phyloP scores from a whole-genome alignment of 1,284 basidiomycete species.

The Lentinula novae-zelandiae region DNA sequence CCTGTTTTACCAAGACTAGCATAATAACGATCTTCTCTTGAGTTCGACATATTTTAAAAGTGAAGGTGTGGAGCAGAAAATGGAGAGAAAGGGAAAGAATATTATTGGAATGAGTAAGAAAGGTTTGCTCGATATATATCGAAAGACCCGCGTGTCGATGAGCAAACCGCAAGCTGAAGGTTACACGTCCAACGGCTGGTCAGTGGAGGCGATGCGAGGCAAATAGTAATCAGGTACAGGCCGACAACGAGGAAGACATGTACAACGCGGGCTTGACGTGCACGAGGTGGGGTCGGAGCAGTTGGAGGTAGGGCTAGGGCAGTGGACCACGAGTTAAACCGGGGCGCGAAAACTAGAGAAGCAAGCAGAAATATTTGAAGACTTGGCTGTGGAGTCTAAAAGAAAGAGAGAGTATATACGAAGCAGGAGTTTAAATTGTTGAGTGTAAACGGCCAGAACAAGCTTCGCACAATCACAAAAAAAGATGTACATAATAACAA shows the following conservation, averaged over 20 bases:
- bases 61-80: conserved; percentile 38
- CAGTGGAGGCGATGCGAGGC: conserved; percentile 29
- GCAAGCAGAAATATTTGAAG: conserved; percentile 4
- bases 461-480: conserved; percentile 4
- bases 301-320: conserved; percentile 30
- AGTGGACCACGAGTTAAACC: conserved; percentile 23
- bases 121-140: conserved; percentile 43
- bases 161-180: conserved; percentile 20
- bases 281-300: conserved; percentile 43
- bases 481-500: conserved; percentile 7
- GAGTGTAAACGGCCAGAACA: conserved; percentile 6
- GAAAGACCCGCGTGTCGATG: conserved; percentile 34
- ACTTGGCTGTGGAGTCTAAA: conserved; percentile 15
- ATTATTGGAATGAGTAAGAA: conserved; percentile 13
- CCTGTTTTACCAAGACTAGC: conserved; percentile 34
- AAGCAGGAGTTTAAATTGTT: conserved; percentile 29
- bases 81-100: conserved; percentile 36
- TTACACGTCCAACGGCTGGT: conserved; percentile 15
- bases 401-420: conserved; percentile 10
- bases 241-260: conserved; percentile 46
- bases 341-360: conserved; percentile 12
- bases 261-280: conserved; percentile 32
- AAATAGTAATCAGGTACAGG: conserved; percentile 36
- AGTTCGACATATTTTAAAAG: conserved; percentile 60
- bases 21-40: conserved; percentile 55